These are phyloP conservation scores for Trichoderma asperellum DNA, from an alignment of 2,329 filamentous ascomycete genomes.

Conservation along the genomic window DNA sequence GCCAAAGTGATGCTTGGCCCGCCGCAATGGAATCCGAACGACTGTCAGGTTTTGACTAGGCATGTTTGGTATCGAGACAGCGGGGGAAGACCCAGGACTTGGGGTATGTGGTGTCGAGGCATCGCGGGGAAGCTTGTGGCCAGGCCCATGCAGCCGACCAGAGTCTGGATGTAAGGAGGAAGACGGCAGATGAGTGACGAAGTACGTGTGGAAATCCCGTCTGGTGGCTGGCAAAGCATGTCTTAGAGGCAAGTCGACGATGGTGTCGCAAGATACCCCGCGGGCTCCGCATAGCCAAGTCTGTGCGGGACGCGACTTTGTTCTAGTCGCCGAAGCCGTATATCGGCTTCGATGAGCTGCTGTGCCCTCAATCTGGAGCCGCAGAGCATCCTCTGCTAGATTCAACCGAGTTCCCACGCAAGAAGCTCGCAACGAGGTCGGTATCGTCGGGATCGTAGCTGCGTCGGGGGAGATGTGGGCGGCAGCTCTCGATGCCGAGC, in stretches of 20 bases:
- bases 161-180: slow-evolving; percentile 92
- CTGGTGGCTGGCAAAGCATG: slow-evolving; percentile 34
- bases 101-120: slow-evolving; percentile 78
- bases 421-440: slow-evolving; percentile 21
- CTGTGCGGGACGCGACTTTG: background rate
- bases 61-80: slow-evolving; percentile 63
- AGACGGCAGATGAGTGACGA: slow-evolving; percentile 92
- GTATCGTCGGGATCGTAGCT: slow-evolving; percentile 14
- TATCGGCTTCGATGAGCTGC: slow-evolving; percentile 4
- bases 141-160: slow-evolving; percentile 62
- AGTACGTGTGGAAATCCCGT: slow-evolving; percentile 87
- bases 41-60: slow-evolving; percentile 80
- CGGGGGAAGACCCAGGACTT: slow-evolving; percentile 57
- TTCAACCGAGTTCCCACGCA: background rate
- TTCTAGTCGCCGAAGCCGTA: background rate
- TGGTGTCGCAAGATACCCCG: slow-evolving; percentile 17
- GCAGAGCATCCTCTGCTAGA: background rate
- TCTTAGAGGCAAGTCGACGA: slow-evolving; percentile 12
- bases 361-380: background rate
- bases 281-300: slow-evolving; percentile 27
- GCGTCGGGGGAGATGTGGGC: slow-evolving; percentile 31
- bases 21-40: slow-evolving; percentile 89
- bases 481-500: slow-evolving; percentile 32
- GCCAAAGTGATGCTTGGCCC: slow-evolving; percentile 95
- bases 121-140: slow-evolving; percentile 84